Evolutionary conservation across 2,329 filamentous ascomycete species (phyloP).

Genomic region (Talaromyces amestolkiae): DNA sequence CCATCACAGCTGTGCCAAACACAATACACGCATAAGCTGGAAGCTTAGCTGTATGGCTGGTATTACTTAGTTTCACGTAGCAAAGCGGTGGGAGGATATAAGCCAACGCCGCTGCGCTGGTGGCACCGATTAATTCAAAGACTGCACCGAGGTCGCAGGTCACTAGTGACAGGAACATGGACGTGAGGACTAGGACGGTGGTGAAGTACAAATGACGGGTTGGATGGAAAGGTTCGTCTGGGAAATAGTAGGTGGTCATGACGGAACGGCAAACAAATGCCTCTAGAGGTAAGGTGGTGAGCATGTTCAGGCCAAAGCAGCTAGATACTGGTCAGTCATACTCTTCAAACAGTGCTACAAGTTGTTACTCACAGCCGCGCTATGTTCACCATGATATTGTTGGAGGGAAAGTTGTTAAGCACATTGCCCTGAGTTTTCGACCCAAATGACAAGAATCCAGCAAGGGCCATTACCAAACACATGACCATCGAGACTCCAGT

Average conservation of each 20-base stretch:
- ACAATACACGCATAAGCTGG: slow-evolving; percentile 68
- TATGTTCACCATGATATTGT: slow-evolving; percentile 92
- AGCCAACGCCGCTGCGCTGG: slow-evolving; percentile 86
- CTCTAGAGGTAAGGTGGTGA: slow-evolving; percentile 92
- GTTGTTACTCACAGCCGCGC: slow-evolving; percentile 65
- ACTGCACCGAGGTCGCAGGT: slow-evolving; percentile 93
- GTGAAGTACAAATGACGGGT: slow-evolving; percentile 84
- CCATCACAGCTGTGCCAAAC: slow-evolving; percentile 79
- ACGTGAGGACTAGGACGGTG: slow-evolving; percentile 73
- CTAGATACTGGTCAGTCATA: slow-evolving; percentile 34
- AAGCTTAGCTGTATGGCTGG: slow-evolving; percentile 70
- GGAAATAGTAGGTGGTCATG: slow-evolving; percentile 82
- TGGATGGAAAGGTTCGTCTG: slow-evolving; percentile 72
- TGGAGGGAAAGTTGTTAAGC: slow-evolving; percentile 90
- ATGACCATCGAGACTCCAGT: slow-evolving; percentile 88
- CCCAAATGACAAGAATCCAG: slow-evolving; percentile 90
- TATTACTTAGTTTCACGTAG: slow-evolving; percentile 85
- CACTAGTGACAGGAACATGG: slow-evolving; percentile 73
- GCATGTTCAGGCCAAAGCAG: slow-evolving; percentile 97
- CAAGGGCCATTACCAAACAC: slow-evolving; percentile 81
- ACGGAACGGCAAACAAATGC: slow-evolving; percentile 97
- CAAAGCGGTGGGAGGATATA: slow-evolving; percentile 95
- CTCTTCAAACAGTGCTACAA: neutral
- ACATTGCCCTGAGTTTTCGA: slow-evolving; percentile 91
- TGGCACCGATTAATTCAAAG: slow-evolving; percentile 94